Evolutionary conservation across 2,329 filamentous ascomycete genomes (phyloP).

Genomic region (Aureobasidium sp.): DNA sequence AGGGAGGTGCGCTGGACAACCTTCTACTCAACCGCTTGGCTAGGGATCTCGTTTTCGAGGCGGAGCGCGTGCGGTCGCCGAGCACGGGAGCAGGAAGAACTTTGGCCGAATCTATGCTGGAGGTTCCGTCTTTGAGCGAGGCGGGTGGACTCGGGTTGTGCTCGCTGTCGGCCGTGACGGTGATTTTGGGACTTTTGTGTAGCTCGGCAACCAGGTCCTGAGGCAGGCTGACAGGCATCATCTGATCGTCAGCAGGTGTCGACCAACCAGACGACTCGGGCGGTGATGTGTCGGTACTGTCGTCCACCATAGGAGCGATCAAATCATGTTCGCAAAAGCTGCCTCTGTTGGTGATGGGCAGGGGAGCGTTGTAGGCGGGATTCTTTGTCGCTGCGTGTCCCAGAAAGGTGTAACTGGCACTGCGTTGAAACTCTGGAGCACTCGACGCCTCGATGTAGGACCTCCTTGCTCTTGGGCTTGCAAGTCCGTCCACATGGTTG

Average conservation of each 20-base stretch:
- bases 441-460: neutral
- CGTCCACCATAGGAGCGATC: slow-evolving; percentile 22
- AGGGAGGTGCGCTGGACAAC: slow-evolving; percentile 9
- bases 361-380: slow-evolving; percentile 17
- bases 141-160: slow-evolving; percentile 16
- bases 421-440: slow-evolving; percentile 35
- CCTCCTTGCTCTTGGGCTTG: neutral
- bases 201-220: slow-evolving; percentile 24
- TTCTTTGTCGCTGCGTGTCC: slow-evolving; percentile 28
- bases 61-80: neutral
- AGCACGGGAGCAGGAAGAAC: neutral
- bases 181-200: slow-evolving; percentile 25
- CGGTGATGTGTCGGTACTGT: slow-evolving; percentile 25
- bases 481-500: neutral
- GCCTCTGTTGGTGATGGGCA: slow-evolving; percentile 35
- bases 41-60: slow-evolving; percentile 6
- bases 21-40: slow-evolving; percentile 12
- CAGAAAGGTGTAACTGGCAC: slow-evolving; percentile 52
- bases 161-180: slow-evolving; percentile 12
- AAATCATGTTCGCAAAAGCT: slow-evolving; percentile 43
- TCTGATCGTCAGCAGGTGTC: slow-evolving; percentile 31
- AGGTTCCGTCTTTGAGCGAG: slow-evolving; percentile 11
- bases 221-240: slow-evolving; percentile 23
- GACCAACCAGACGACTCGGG: slow-evolving; percentile 36
- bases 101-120: slow-evolving; percentile 12